Conservation (phyloP, 106 monocot species). For the Ottelia alismoides region DNA sequence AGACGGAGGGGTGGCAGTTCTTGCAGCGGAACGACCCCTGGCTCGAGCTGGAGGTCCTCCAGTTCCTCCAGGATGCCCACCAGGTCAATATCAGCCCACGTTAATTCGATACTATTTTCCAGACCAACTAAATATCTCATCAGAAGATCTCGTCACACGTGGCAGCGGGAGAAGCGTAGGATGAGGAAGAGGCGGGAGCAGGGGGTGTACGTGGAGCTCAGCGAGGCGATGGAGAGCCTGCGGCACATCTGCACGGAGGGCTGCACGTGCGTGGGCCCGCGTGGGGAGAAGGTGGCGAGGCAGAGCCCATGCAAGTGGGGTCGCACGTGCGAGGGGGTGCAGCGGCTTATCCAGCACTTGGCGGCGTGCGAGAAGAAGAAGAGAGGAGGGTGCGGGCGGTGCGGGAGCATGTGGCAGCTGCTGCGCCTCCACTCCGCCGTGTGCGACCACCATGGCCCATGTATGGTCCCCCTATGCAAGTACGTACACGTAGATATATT, state of each 20-base stretch:
- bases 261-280: conserved; percentile 37
- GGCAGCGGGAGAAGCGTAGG: conserved; percentile 33
- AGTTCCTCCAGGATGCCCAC: conserved; percentile 31
- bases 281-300: conserved; percentile 7
- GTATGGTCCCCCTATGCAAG: conserved; percentile 84
- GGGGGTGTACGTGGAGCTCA: conserved; percentile 36
- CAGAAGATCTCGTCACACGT: no score
- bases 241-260: conserved; percentile 50
- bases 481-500: conserved; percentile 13
- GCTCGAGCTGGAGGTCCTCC: conserved; percentile 54
- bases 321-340: conserved; percentile 35
- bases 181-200: conserved; percentile 24
- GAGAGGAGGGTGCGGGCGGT: conserved; percentile 8
- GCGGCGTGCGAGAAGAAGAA: conserved; percentile 24
- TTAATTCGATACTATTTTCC: no score
- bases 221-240: conserved; percentile 60
- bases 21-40: conserved; percentile 34
- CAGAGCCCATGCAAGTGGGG: conserved; percentile 13
- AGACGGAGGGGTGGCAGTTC: conserved; percentile 46
- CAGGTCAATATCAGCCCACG: conserved; percentile 16
- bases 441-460: conserved; percentile 37
- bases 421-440: conserved; percentile 60
- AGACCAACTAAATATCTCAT: no score
- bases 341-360: conserved; percentile 52
- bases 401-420: conserved; percentile 66